Percentiles rank a stretch among this genome's conserved stretches.
Conservation (phyloP, 1,284 basidiomycete species). For the Tilletia indica region DNA sequence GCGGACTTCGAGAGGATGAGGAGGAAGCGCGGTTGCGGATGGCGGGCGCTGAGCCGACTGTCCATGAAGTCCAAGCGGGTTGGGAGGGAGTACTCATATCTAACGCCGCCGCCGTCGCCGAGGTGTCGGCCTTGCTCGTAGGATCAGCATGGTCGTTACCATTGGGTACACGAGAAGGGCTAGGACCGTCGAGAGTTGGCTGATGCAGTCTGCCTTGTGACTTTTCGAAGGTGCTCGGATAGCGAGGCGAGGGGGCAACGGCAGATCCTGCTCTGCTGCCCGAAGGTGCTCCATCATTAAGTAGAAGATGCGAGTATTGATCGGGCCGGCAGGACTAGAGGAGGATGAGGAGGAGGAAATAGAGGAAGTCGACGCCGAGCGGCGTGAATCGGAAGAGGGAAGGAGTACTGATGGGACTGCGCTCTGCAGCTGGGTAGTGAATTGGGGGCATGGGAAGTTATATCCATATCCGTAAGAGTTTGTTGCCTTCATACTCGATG, state of each 20-base stretch:
- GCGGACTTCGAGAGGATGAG: background rate
- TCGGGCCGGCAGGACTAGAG: too few relatives aligned
- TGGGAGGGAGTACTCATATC: background rate
- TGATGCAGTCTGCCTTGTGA: too few relatives aligned
- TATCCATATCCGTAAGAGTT: background rate
- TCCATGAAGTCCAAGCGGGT: background rate
- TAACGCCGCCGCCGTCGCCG: background rate
- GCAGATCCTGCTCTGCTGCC: too few relatives aligned
- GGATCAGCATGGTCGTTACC: background rate
- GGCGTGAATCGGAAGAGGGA: conserved; percentile 1
- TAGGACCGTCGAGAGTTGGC: too few relatives aligned
- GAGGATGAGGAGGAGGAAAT: too few relatives aligned
- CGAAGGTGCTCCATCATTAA: too few relatives aligned
- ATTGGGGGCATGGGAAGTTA: background rate
- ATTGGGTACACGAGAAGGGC: too few relatives aligned
- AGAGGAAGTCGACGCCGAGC: background rate
- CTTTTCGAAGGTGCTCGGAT: too few relatives aligned
- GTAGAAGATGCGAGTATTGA: too few relatives aligned
- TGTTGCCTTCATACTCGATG: background rate
- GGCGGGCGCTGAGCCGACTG: background rate
- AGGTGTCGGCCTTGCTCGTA: background rate
- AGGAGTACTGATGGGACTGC: background rate
- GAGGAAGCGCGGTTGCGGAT: background rate
- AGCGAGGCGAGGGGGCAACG: too few relatives aligned
- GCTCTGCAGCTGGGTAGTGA: background rate